A percentile compares a stretch with the other conserved stretches of the same genome.
These are phyloP conservation scores for Albifimbria verrucaria DNA, from an alignment of 2,329 filamentous ascomycete species.

Conservation along the genomic window DNA sequence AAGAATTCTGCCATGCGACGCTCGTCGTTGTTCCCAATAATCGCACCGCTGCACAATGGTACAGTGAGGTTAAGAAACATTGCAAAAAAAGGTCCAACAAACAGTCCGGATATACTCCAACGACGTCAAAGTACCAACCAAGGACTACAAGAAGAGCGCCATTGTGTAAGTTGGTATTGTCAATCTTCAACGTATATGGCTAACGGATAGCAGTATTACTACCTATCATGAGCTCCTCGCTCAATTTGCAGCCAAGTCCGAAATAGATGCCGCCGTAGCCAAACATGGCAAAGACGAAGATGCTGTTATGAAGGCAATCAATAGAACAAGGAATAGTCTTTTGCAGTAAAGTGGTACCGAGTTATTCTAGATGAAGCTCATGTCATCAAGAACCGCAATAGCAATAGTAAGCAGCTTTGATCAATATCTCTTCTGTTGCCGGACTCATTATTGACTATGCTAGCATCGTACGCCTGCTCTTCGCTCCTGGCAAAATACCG, in stretches of 20 bases:
- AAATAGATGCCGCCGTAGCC: background rate
- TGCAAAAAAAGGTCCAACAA: background rate
- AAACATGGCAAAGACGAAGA: conserved; percentile 1
- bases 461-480: conserved; percentile 19
- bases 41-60: conserved; percentile 24
- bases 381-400: conserved; percentile 46
- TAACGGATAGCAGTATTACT: conserved; percentile 19
- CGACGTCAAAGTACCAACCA: background rate
- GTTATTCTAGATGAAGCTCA: conserved; percentile 58
- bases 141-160: background rate
- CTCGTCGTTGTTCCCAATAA: conserved; percentile 27
- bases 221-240: conserved; percentile 23
- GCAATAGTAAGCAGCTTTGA: conserved; percentile 20
- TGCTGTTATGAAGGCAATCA: conserved; percentile 25
- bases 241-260: conserved; percentile 8
- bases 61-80: conserved; percentile 20
- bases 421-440: accelerated
- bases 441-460: background rate
- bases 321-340: conserved; percentile 33
- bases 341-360: conserved; percentile 40
- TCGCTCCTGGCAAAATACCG: conserved; percentile 23
- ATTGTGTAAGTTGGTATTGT: conserved; percentile 9
- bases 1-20: conserved; percentile 30
- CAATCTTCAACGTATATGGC: background rate
- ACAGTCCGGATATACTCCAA: conserved; percentile 8